These are phyloP conservation scores for Aspergillus panamensis DNA, from an alignment of 495 filamentous ascomycete species.

Conservation along the genomic window DNA sequence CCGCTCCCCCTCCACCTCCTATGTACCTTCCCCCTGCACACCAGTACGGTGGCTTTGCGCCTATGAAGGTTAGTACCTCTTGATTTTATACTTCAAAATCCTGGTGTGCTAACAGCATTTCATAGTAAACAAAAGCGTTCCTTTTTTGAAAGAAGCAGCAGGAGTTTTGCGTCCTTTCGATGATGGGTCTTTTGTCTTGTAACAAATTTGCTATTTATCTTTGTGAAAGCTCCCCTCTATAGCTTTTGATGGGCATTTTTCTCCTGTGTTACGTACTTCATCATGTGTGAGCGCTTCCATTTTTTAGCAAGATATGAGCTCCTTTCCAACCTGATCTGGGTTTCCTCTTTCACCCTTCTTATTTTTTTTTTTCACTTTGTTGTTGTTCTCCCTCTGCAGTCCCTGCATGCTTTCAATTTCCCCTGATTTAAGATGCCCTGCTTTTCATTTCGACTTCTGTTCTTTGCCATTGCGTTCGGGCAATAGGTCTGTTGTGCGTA, in stretches of 20 bases:
- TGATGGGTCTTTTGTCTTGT: conserved; percentile 46
- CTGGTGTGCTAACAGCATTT: conserved; percentile 13
- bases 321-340: conserved; percentile 9
- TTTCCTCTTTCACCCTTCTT: neutral
- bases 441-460: conserved; percentile 15
- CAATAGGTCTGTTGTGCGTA: conserved; percentile 37
- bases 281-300: conserved; percentile 47
- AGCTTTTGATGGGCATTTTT: conserved; percentile 47
- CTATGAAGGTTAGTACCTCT: conserved; percentile 63
- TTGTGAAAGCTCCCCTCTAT: conserved; percentile 39
- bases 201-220: conserved; percentile 42
- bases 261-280: conserved; percentile 46
- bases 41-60: conserved; percentile 68
- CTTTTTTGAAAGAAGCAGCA: conserved; percentile 45
- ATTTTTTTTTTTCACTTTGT: conserved; percentile 15
- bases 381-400: conserved; percentile 5
- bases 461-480: conserved; percentile 21
- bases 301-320: conserved; percentile 44
- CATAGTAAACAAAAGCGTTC: conserved; percentile 41
- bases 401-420: conserved; percentile 14
- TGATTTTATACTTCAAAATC: neutral
- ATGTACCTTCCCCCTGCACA: conserved; percentile 77
- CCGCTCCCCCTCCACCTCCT: conserved; percentile 85
- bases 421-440: conserved; percentile 6
- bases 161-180: conserved; percentile 49